Conservation (phyloP, 495 filamentous ascomycete species). For the Aspergillus saccharolyticus region DNA sequence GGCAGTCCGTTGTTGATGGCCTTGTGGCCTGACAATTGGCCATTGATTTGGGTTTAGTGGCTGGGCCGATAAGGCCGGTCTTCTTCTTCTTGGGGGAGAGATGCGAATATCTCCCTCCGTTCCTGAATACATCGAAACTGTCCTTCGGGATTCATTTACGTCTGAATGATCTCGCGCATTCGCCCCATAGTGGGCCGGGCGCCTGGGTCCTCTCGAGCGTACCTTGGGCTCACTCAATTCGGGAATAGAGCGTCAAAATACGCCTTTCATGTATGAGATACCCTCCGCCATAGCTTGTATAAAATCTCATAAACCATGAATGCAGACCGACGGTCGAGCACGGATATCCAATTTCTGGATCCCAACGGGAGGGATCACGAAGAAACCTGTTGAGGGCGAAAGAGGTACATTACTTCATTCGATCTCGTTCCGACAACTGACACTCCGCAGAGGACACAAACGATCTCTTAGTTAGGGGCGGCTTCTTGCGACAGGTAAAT, state of each 20-base stretch:
- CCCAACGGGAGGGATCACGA: slow-evolving; percentile 67
- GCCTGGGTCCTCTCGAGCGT: slow-evolving; percentile 18
- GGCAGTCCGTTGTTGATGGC: slow-evolving; percentile 1
- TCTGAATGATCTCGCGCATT: slow-evolving; percentile 24
- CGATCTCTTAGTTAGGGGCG: slow-evolving; percentile 67
- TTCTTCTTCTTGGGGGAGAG: background rate
- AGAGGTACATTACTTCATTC: slow-evolving; percentile 19
- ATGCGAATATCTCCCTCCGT: background rate
- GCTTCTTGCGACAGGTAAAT: slow-evolving; percentile 73
- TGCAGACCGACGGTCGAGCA: slow-evolving; percentile 50
- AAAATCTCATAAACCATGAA: slow-evolving; percentile 3
- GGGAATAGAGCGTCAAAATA: slow-evolving; percentile 15
- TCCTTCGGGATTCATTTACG: background rate
- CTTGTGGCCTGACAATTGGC: slow-evolving; percentile 13
- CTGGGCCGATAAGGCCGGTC: background rate
- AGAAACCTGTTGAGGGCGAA: slow-evolving; percentile 45
- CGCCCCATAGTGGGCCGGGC: slow-evolving; percentile 23
- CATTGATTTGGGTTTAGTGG: background rate
- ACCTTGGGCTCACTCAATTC: slow-evolving; percentile 13
- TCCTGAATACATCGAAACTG: background rate
- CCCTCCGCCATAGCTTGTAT: background rate
- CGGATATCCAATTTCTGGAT: slow-evolving; percentile 73
- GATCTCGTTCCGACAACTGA: slow-evolving; percentile 1
- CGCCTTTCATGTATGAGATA: slow-evolving; percentile 20
- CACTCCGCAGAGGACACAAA: slow-evolving; percentile 56